Base-by-base conservation (phyloP, 257 asterid species). In the Plantago major region DNA sequence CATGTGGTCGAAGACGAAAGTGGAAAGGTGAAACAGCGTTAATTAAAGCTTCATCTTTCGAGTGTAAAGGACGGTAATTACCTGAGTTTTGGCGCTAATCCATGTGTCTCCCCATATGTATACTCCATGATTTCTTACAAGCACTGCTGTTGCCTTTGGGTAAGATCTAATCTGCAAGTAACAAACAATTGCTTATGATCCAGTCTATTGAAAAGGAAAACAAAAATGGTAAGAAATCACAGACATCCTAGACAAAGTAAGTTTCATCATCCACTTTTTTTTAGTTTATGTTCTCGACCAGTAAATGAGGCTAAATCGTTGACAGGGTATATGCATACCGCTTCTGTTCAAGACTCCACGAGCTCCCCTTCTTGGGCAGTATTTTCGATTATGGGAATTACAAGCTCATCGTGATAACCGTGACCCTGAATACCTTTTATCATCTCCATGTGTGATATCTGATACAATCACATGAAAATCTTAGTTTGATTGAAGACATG, bases 391-490 rank as follows among this genome's bases (percentile, higher is more conserved):
- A 81, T 78, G 40, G 87, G 87, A 58, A 81, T 74, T 33, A 81
- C 84, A 43, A 81, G 84, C 67, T 81, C 84, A 28, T 81, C 87
- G 45, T 81, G 67, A 64, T 81, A 81, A 60, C 87, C 84, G 66
- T 78, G 87, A n/a, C n/a, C n/a, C n/a, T n/a, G n/a, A n/a, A n/a
- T n/a, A 59, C 85, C 88, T 68, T 82, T 82, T 60, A 82, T 79
- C 88, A 82, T 82, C 66, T 82, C 88, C 88, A 82, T 82, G 66
- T 82, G 88, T 66, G 83, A 79, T 16, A 79, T 73, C 84, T 82
- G 77, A 22, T 53, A 44, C 62, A 49, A 26, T 38, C 33, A 58
- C 19, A 49, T 16, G 42, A 40, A 33, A 69, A 71, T 55, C 19
- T 51, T 18, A 40, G n/a, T 15, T 33, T 38, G 3, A 22, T 43